These are phyloP conservation scores for Coemansia javaensis DNA, from an alignment of 192 early-diverging fungal genomes.

Conservation along the genomic window DNA sequence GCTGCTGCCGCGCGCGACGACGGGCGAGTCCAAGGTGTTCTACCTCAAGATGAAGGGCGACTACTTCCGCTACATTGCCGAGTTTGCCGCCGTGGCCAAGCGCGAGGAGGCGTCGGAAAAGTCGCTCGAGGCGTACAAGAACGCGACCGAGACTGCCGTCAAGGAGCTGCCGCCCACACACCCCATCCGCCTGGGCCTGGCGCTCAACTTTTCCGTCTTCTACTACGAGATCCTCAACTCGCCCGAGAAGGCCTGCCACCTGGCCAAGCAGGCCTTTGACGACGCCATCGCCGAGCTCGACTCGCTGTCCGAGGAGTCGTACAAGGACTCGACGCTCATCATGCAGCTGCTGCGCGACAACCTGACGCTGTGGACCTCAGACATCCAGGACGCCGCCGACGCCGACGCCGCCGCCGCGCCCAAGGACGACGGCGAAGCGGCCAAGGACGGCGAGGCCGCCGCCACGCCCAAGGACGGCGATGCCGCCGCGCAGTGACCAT, in stretches of 20 bases:
- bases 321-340: conserved; percentile 97
- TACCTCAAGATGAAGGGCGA: conserved; percentile 99
- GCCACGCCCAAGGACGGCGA: conserved; percentile 16
- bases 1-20: conserved; percentile 80
- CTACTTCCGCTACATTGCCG: conserved; percentile 98
- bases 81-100: conserved; percentile 84
- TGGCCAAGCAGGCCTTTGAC: conserved; percentile 92
- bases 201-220: conserved; percentile 97
- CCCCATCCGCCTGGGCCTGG: conserved; percentile 95
- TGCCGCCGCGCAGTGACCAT: conserved; percentile 25
- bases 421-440: conserved; percentile 30
- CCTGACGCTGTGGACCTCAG: conserved; percentile 93
- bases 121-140: conserved; percentile 95
- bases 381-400: conserved; percentile 60
- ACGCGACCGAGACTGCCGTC: conserved; percentile 82
- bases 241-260: conserved; percentile 86
- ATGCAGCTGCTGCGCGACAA: conserved; percentile 98
- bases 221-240: conserved; percentile 98
- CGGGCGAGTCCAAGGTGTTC: conserved; percentile 98
- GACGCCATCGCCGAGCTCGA: conserved; percentile 95
- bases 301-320: conserved; percentile 86
- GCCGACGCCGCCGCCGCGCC: conserved; percentile 10
- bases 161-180: conserved; percentile 84
- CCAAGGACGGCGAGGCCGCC: conserved; percentile 20
- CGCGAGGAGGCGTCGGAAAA: conserved; percentile 82